Base-by-base conservation (phyloP, 805 yeast species). In the Ascoidea rubescens region DNA sequence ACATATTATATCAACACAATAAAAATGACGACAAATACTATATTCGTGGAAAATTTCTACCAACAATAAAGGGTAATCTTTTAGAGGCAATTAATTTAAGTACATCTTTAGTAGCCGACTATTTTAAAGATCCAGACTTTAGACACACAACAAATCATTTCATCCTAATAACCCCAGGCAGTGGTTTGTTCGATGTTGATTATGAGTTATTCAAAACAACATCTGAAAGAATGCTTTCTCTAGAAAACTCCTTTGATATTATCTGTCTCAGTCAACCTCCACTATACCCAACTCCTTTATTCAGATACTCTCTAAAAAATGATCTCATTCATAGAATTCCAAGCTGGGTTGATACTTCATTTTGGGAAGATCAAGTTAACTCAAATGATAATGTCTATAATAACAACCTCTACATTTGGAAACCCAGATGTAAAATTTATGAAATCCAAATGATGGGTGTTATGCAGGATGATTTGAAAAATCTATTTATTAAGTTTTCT, bases 401-500 rank as follows among this genome's bases (percentile, higher is more conserved):
- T 32, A 21, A 21, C 28, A 21, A 21, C 28, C 28, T 21, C 28
- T 21, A 21, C 28, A 84, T 79, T 58, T 91, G 98, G 97, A 76
- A 84, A n/a, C 97, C 99, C 0, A 72, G 93, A 43, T 89, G 97
- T 65, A 88, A 87, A 60, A 90, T 93, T 50, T 91, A 93, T 64
- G 98, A 91, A 60, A 67, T 93, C 17, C 98, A 93, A 64, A 93
- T 93, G 97, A 91, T 91, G 95, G 98, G 98, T 0, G 77, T 93
- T 5, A 88, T 91, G 83, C 98, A 91, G 60, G 87, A 87, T 59
- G 96, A 93, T 60, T 71, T 82, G 53, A 79, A 45, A 45, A 21
- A 32, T n/a, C 48, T 12, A 7, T 47, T 8, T 17, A 14, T 32
- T n/a, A 7, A 30, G 8, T 10, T 16, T 32, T 17, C n/a, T 30